These are phyloP conservation scores for Neovahlkampfia damariscottae DNA, from an alignment of 78 protist genomes.

Conservation along the genomic window DNA sequence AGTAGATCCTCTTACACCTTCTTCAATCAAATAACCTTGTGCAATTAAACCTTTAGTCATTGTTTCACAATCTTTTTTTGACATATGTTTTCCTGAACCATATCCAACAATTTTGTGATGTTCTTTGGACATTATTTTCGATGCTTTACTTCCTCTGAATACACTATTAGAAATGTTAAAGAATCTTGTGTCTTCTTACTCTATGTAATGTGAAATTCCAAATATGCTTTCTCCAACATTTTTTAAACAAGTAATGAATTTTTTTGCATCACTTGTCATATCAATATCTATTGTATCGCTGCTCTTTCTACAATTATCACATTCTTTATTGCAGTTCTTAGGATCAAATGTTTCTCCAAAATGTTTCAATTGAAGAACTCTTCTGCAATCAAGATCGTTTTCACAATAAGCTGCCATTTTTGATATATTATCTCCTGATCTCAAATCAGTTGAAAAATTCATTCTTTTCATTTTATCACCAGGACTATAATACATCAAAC, in stretches of 20 bases:
- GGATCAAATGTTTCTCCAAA: slow-evolving; percentile 14
- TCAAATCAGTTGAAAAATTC: neutral
- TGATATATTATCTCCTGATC: neutral
- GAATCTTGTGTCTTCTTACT: too few species aligned
- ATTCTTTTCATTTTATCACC: neutral
- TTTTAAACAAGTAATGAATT: neutral
- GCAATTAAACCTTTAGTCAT: neutral
- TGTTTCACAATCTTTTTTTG: neutral
- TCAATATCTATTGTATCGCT: neutral
- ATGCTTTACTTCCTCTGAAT: neutral
- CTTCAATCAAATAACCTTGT: neutral
- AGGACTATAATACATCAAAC: slow-evolving; percentile 49
- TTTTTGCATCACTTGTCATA: neutral
- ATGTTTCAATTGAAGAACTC: slow-evolving; percentile 1
- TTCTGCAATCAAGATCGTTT: neutral
- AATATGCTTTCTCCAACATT: neutral
- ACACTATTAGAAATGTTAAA: neutral
- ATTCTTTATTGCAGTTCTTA: neutral
- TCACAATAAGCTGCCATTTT: neutral
- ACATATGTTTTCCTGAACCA: neutral
- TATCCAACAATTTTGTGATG: neutral
- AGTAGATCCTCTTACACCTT: too few species aligned
- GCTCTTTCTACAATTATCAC: neutral
- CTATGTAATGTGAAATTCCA: too few species aligned
- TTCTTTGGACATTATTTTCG: neutral